phyloP scores from a whole-genome alignment of 2,329 filamentous ascomycete genomes.

The Chrysoporthe cubensis region DNA sequence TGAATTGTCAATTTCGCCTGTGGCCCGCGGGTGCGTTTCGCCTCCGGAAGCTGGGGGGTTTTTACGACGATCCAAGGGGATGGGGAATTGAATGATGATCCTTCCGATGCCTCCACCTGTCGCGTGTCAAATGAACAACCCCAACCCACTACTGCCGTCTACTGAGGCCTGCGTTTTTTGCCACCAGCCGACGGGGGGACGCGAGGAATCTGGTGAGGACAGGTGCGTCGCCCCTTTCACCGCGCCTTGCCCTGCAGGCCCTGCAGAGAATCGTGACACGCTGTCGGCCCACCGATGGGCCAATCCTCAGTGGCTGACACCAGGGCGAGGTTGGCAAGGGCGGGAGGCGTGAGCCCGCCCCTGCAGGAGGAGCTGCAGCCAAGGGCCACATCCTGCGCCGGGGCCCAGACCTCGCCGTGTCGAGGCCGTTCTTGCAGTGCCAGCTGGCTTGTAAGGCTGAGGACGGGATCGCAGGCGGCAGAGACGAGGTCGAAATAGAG shows the following conservation, averaged over 20 bases:
- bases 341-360: background rate
- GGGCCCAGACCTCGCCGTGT: background rate
- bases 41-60: background rate
- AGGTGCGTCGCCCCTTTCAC: slow-evolving; percentile 5
- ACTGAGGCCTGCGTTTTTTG: background rate
- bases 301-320: slow-evolving; percentile 7
- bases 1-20: slow-evolving; percentile 4
- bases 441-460: background rate
- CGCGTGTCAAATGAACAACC: slow-evolving; percentile 13
- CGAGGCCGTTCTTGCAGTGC: background rate
- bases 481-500: slow-evolving; percentile 6
- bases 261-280: slow-evolving; percentile 14
- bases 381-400: background rate
- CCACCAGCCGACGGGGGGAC: background rate
- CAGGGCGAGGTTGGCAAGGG: background rate
- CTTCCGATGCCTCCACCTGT: slow-evolving; percentile 3
- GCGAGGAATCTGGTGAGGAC: too few species aligned
- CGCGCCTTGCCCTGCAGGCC: slow-evolving; percentile 6
- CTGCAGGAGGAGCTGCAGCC: slow-evolving; percentile 18
- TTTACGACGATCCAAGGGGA: background rate
- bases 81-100: background rate
- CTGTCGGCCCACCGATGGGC: slow-evolving; percentile 15
- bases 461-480: background rate
- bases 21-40: background rate
- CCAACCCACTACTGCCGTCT: slow-evolving; percentile 4